Evolutionary conservation across 2,329 filamentous ascomycete genomes (phyloP).

Genomic region (Colletotrichum sojae): DNA sequence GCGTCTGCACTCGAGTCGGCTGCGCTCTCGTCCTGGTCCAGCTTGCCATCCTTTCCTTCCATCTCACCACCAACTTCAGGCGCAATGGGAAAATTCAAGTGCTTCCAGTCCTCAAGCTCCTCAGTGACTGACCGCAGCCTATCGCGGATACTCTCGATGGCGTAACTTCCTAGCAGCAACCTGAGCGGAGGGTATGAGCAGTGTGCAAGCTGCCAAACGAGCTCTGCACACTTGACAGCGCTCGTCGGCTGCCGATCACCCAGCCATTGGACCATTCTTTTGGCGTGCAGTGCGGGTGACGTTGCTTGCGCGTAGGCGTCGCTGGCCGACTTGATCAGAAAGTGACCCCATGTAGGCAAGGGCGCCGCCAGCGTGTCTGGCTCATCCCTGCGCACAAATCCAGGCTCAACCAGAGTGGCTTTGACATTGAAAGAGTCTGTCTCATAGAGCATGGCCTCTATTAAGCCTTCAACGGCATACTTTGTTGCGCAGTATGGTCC

Average conservation of each 20-base stretch:
- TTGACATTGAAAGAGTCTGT: slow-evolving; percentile 93
- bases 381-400: slow-evolving; percentile 89
- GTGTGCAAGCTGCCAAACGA: slow-evolving; percentile 95
- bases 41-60: slow-evolving; percentile 31
- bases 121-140: slow-evolving; percentile 91
- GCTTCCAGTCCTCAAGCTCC: slow-evolving; percentile 94
- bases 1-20: slow-evolving; percentile 23
- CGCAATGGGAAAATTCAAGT: slow-evolving; percentile 77
- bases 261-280: slow-evolving; percentile 94
- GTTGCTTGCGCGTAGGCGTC: slow-evolving; percentile 84
- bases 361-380: slow-evolving; percentile 68
- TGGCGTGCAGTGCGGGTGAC: slow-evolving; percentile 88
- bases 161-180: slow-evolving; percentile 90
- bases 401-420: slow-evolving; percentile 92
- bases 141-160: slow-evolving; percentile 95
- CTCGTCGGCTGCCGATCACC: slow-evolving; percentile 93
- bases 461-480: slow-evolving; percentile 94
- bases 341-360: slow-evolving; percentile 90
- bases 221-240: slow-evolving; percentile 91
- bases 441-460: slow-evolving; percentile 97
- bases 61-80: slow-evolving; percentile 48
- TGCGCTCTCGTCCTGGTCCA: slow-evolving; percentile 32
- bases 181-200: slow-evolving; percentile 93
- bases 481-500: slow-evolving; percentile 98
- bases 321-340: slow-evolving; percentile 88